Percentiles rank a stretch among this genome's conserved stretches.
These are phyloP conservation scores for Flammula alnicola DNA, from an alignment of 1,284 basidiomycete species.

Conservation along the genomic window DNA sequence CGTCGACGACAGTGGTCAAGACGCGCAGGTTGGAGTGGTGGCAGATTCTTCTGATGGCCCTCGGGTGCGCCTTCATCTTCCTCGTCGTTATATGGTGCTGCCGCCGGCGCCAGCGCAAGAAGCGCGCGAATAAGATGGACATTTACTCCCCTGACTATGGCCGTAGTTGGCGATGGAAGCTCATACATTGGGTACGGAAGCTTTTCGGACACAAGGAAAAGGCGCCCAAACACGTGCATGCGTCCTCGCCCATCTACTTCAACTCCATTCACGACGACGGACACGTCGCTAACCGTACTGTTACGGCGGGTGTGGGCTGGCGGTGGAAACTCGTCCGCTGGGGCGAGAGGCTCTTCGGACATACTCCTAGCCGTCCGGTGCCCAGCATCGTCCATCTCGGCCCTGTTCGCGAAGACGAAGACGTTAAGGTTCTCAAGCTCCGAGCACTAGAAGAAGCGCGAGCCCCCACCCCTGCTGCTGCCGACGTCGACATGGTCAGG, in stretches of 20 bases:
- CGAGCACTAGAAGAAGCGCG: conserved; percentile 32
- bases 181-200: conserved; percentile 58
- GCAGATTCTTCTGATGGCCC: conserved; percentile 80
- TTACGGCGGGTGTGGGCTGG: conserved; percentile 43
- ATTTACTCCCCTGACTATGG: conserved; percentile 54
- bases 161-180: conserved; percentile 44
- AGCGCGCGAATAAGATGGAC: conserved; percentile 62
- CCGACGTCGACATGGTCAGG: conserved; percentile 34
- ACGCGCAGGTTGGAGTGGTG: conserved; percentile 66
- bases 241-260: too few relatives aligned
- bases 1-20: conserved; percentile 52
- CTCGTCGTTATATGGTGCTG: conserved; percentile 65
- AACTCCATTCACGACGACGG: too few relatives aligned
- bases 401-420: conserved; percentile 16
- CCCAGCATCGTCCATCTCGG: conserved; percentile 19
- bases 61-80: conserved; percentile 80
- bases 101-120: conserved; percentile 69
- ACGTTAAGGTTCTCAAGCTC: conserved; percentile 28
- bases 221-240: too few relatives aligned
- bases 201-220: conserved; percentile 51
- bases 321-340: conserved; percentile 56
- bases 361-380: conserved; percentile 29
- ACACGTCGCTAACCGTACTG: too few relatives aligned
- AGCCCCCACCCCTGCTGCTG: conserved; percentile 9
- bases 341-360: conserved; percentile 65